These are phyloP conservation scores for Verticillium zaregamsianum DNA, from an alignment of 2,329 filamentous ascomycete genomes.

Conservation along the genomic window DNA sequence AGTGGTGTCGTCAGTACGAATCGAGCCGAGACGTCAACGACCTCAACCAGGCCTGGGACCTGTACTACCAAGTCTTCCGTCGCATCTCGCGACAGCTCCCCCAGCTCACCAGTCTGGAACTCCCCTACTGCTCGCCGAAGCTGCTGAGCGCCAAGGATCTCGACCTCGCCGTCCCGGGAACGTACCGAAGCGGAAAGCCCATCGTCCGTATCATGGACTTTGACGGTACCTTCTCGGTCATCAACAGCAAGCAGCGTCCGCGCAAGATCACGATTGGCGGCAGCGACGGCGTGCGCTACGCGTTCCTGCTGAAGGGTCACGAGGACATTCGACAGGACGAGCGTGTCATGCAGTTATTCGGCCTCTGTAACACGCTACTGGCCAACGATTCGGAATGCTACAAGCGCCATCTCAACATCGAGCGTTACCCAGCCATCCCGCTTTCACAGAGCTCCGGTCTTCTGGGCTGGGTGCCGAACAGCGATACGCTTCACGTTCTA, in stretches of 20 bases:
- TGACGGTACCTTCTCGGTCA: slow-evolving; percentile 83
- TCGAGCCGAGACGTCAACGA: slow-evolving; percentile 87
- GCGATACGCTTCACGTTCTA: slow-evolving; percentile 91
- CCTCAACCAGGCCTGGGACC: slow-evolving; percentile 96
- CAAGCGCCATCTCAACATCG: slow-evolving; percentile 94
- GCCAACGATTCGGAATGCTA: slow-evolving; percentile 93
- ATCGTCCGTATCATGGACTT: slow-evolving; percentile 86
- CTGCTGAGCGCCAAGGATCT: slow-evolving; percentile 81
- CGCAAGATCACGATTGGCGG: slow-evolving; percentile 84
- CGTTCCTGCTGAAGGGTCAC: slow-evolving; percentile 94
- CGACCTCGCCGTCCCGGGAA: slow-evolving; percentile 92
- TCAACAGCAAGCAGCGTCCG: slow-evolving; percentile 94
- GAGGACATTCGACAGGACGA: slow-evolving; percentile 99
- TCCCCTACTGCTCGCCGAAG: slow-evolving; percentile 95
- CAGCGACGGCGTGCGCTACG: slow-evolving; percentile 82
- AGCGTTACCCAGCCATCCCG: slow-evolving; percentile 94
- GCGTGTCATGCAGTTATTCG: slow-evolving; percentile 98
- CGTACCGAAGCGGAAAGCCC: slow-evolving; percentile 73
- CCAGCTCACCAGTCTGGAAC: slow-evolving; percentile 85
- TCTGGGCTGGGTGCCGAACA: slow-evolving; percentile 95
- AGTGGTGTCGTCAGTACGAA: slow-evolving; percentile 93
- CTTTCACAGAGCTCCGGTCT: slow-evolving; percentile 94
- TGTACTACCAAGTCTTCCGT: slow-evolving; percentile 98
- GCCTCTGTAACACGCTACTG: slow-evolving; percentile 92
- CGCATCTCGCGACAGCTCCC: slow-evolving; percentile 91